Evolutionary conservation across 768 basidiomycete species (phyloP), one percentile per base, ranked within the genome.

Genomic region (Collybia sordida): DNA sequence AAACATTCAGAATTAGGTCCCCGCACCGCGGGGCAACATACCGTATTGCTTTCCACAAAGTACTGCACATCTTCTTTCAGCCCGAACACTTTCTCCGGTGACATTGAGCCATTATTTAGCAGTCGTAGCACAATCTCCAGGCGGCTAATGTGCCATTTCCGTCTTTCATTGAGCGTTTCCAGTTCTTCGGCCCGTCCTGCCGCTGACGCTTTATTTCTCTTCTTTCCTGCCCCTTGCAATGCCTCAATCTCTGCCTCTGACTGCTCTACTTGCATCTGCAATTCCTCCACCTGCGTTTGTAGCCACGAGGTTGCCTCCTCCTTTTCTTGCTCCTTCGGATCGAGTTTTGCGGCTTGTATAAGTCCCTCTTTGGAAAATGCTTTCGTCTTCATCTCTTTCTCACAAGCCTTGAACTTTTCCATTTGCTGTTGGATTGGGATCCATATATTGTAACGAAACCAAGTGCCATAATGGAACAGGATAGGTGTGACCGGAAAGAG

Each of bases 341-440:
- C 97, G 19, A 98, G 85, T 62, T 91, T 93, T 31, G 92, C 82
- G 9, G 93, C 92, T 52, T 94, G 92, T 53, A 88, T 97, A 36
- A 99, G 79, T 36, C 97, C 97, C 70, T 98, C 97, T 64, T 98
- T 99, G 17, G 95, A 98, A 72, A 98, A 99, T 0, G 97, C 97
- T 69, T 99, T 99, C 51, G 97, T 98, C 81, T 99, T 99, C 96
- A 98, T 98, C 73, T 99, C 97, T 76, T 98, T 99, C 75, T 99
- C 97, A 72, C 95, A 94, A 19, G 96, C 96, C 64, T 99, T 99
- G 83, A 99, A 99, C 66, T 93, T 95, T 76, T 99, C 97, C 97
- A 99, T 99, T 98, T 98, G 97, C 97, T 98, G 69, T 49, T 53
- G 51, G 65, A 49, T 51, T 40, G 8, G 52, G 52, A 31, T 45